phyloP scores from a whole-genome alignment of 1,284 basidiomycete species.

The Stereum hirsutum region DNA sequence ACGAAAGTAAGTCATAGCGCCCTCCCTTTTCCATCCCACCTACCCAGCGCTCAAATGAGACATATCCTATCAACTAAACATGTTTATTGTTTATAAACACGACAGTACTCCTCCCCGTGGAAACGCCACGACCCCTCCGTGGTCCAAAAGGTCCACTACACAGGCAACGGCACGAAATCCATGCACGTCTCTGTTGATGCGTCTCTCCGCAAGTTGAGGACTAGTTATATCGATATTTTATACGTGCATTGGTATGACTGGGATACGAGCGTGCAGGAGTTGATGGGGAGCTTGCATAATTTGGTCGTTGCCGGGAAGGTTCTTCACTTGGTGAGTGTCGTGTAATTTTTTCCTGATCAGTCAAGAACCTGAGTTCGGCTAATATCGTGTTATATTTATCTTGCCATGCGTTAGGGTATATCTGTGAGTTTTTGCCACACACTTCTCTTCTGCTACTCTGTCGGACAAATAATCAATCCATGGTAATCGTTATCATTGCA shows the following conservation, averaged over 20 bases:
- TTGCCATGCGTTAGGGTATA: constrained; percentile 13
- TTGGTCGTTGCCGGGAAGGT: constrained; percentile 34
- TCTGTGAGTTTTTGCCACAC: constrained; percentile 7
- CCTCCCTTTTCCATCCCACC: neutral
- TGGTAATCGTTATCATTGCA: neutral
- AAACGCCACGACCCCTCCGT: constrained; percentile 12
- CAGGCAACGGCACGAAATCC: constrained; percentile 27
- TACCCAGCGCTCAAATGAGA: neutral
- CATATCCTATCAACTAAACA: neutral
- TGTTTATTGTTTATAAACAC: too few relatives aligned
- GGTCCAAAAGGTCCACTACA: constrained; percentile 19
- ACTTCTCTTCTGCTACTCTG: neutral
- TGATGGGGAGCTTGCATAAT: constrained; percentile 40
- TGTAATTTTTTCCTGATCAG: neutral
- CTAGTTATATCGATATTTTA: constrained; percentile 31
- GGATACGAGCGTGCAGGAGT: constrained; percentile 33
- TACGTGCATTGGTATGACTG: constrained; percentile 39
- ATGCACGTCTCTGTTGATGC: constrained; percentile 23
- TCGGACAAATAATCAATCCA: too few relatives aligned
- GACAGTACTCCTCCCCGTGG: constrained; percentile 17
- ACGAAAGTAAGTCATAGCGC: constrained; percentile 30
- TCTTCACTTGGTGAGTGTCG: constrained; percentile 29
- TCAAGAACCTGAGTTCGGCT: neutral
- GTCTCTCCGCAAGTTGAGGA: constrained; percentile 35
- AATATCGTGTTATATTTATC: too few relatives aligned